Conservation (phyloP, 306 rosid species). For the Lupinus albus region DNA sequence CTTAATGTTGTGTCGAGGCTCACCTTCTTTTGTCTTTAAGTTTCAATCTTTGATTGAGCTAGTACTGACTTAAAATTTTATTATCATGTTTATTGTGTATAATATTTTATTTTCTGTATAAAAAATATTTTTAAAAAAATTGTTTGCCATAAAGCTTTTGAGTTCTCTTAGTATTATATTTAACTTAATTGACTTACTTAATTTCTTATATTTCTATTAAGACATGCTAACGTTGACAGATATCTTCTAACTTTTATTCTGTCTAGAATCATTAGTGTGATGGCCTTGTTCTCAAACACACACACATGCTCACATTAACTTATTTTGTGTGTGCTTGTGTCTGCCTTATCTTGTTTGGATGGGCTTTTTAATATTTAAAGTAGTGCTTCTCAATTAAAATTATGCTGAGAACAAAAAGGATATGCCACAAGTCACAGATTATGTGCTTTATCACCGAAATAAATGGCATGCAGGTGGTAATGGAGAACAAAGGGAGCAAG, state of each 20-base stretch:
- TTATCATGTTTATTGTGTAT: neutral
- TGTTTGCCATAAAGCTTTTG: constrained; percentile 16
- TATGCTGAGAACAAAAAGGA: constrained; percentile 20
- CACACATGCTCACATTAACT: neutral
- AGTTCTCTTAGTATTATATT: constrained; percentile 15
- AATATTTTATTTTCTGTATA: neutral
- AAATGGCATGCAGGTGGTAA: constrained; percentile 54
- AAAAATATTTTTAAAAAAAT: neutral
- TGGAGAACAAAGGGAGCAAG: constrained; percentile 61
- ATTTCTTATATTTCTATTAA: neutral
- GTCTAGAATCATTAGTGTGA: neutral
- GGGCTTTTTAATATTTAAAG: constrained; percentile 5
- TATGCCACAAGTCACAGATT: constrained; percentile 2
- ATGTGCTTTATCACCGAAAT: constrained; percentile 24
- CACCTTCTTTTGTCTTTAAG: too few relatives aligned
- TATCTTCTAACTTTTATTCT: neutral
- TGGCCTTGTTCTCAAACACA: constrained; percentile 14
- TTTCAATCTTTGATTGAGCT: constrained; percentile 9
- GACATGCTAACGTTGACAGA: neutral
- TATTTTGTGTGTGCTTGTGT: neutral
- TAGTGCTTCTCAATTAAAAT: constrained; percentile 17
- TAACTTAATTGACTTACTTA: neutral
- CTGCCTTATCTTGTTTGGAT: neutral
- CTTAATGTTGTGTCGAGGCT: too few relatives aligned
- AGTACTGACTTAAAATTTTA: neutral